phyloP scores from a whole-genome alignment of 345 rosid genomes.

The Sisymbrium altissimum region DNA sequence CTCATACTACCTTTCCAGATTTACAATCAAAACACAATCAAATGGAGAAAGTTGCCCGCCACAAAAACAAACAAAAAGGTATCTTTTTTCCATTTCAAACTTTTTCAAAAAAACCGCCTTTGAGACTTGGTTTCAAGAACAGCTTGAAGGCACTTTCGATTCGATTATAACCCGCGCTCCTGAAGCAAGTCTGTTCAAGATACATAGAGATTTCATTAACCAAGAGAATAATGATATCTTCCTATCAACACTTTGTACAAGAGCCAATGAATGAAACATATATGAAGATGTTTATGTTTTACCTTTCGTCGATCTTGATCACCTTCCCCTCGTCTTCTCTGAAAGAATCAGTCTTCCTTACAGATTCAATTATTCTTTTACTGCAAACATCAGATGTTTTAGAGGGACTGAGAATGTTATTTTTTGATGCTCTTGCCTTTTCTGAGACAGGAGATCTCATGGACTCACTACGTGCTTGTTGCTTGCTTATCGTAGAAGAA shows the following conservation, averaged over 20 bases:
- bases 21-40: conserved; percentile 20
- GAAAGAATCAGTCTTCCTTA: conserved; percentile 53
- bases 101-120: neutral
- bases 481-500: conserved; percentile 45
- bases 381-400: conserved; percentile 32
- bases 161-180: conserved; percentile 97
- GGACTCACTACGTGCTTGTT: conserved; percentile 51
- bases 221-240: neutral
- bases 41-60: conserved; percentile 25
- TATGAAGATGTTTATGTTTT: conserved; percentile 24
- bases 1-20: conserved; percentile 19
- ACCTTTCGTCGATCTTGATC: conserved; percentile 92
- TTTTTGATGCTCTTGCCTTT: conserved; percentile 49
- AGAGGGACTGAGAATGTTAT: conserved; percentile 30
- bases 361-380: conserved; percentile 55
- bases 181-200: conserved; percentile 87
- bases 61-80: conserved; percentile 2
- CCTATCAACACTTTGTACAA: neutral
- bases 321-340: conserved; percentile 64
- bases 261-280: neutral
- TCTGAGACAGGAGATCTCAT: conserved; percentile 73
- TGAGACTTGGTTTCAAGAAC: conserved; percentile 23
- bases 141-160: conserved; percentile 52
- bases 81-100: neutral
- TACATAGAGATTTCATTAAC: neutral